Base-by-base conservation (phyloP, 2,329 filamentous ascomycete genomes). In the Curvularia sp. region DNA sequence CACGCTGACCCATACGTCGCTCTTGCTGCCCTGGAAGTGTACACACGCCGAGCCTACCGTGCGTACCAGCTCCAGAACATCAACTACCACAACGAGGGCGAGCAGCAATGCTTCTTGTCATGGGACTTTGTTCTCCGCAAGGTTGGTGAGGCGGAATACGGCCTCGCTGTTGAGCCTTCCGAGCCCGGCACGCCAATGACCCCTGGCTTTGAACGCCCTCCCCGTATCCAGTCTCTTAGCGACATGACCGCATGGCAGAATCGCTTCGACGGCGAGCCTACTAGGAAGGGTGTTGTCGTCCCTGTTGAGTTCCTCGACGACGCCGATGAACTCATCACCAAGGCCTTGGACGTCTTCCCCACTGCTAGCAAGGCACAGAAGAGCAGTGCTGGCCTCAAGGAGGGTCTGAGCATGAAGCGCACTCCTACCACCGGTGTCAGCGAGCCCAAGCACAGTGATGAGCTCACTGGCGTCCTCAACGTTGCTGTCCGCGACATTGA, bases 41-140 rank as follows among this genome's bases (percentile, higher is more conserved):
- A 99, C 78, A 89, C 97, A 63, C 93, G 95, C 71, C 92, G 95
- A 63, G 93, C 95, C 13, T 99, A 99, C 83, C 91, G 95, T 83
- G 95, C 95, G 1, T 99, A 99, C 80, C 89, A 91, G 60, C 83
- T 99, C 51, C 93, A 96, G 84, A 84, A 88, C 68, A 89, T 99
- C 57, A 87, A 96, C 70, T 99, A 99, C 77, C 87, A 93, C 71
- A 88, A 89, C 54, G 87, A 92, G 46, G 80, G 82, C 58, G 92
- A 96, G 69, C 83, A 90, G 24, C 88, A 89, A 9, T 97, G 91
- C 73, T 84, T 90, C 62, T 83, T 98, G 41, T 92, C 93, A 10
- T 99, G 95, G 95, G 94, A 98, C 79, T 99, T 99, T 77, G 85
- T 92, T 57, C 88, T 99, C 59, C 89, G 93, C 75, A 98, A 97